Conservation (phyloP, 768 basidiomycete species). For the Boletus huronensis region DNA sequence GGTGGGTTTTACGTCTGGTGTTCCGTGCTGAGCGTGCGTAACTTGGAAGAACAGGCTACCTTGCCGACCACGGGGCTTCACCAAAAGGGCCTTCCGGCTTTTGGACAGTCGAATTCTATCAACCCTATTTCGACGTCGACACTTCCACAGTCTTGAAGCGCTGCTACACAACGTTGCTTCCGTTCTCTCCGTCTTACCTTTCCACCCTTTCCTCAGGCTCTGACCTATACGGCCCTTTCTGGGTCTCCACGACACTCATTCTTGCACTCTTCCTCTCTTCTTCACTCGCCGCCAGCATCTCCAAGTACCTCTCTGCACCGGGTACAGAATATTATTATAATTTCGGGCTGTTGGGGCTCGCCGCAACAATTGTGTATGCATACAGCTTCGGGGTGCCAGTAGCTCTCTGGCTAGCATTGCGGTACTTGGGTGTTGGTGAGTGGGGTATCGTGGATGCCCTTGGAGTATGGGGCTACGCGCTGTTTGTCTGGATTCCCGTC, state of each 20-base stretch:
- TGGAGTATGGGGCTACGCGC: conserved; percentile 75
- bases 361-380: conserved; percentile 78
- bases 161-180: conserved; percentile 76
- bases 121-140: conserved; percentile 86
- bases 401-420: conserved; percentile 76
- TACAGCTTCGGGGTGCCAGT: conserved; percentile 85
- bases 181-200: conserved; percentile 61
- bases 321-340: conserved; percentile 68
- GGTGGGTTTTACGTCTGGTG: conserved; percentile 32
- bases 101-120: conserved; percentile 85
- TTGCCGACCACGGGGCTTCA: conserved; percentile 48
- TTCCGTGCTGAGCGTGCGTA: not conserved
- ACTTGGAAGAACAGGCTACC: conserved; percentile 49
- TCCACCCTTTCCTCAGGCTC: conserved; percentile 50
- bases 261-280: conserved; percentile 93
- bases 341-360: conserved; percentile 80
- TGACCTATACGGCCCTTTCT: conserved; percentile 91
- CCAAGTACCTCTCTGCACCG: conserved; percentile 74
- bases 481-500: conserved; percentile 87
- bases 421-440: conserved; percentile 85
- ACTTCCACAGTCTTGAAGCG: conserved; percentile 72
- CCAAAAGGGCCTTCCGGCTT: conserved; percentile 52
- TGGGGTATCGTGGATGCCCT: conserved; percentile 87
- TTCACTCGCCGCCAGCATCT: conserved; percentile 83
- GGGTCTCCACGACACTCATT: conserved; percentile 94